Evolutionary conservation across 768 basidiomycete species (phyloP).

Genomic region (Lentinula detonsa): DNA sequence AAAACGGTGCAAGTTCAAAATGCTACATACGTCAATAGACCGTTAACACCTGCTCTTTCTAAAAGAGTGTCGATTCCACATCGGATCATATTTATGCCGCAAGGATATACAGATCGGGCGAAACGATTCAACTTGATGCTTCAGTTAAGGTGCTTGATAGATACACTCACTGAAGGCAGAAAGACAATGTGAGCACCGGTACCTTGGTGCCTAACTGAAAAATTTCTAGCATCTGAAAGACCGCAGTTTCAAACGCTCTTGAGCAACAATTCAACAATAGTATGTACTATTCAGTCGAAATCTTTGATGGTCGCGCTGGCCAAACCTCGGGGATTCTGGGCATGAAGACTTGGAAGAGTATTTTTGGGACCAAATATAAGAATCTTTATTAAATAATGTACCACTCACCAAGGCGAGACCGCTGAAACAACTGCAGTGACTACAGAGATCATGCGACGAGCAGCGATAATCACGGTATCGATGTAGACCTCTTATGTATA

Average conservation of each 20-base stretch:
- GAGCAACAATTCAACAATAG: neutral
- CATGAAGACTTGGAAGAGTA: neutral
- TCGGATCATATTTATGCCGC: neutral
- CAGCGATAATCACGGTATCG: slow-evolving; percentile 1
- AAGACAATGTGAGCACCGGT: neutral
- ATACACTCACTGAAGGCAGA: neutral
- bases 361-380: neutral
- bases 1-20: neutral
- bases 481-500: neutral
- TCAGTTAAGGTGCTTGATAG: neutral
- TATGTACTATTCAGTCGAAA: neutral
- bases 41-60: neutral
- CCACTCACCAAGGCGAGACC: neutral
- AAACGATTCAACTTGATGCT: neutral
- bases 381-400: neutral
- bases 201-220: neutral
- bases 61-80: neutral
- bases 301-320: slow-evolving; percentile 5
- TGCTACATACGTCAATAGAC: neutral
- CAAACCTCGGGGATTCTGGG: neutral
- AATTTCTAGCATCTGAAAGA: neutral
- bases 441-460: neutral
- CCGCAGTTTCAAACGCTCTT: neutral
- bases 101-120: neutral
- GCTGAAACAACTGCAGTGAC: neutral